Conservation (phyloP, 2,329 filamentous ascomycete genomes). For the Trichoderma sp. region DNA sequence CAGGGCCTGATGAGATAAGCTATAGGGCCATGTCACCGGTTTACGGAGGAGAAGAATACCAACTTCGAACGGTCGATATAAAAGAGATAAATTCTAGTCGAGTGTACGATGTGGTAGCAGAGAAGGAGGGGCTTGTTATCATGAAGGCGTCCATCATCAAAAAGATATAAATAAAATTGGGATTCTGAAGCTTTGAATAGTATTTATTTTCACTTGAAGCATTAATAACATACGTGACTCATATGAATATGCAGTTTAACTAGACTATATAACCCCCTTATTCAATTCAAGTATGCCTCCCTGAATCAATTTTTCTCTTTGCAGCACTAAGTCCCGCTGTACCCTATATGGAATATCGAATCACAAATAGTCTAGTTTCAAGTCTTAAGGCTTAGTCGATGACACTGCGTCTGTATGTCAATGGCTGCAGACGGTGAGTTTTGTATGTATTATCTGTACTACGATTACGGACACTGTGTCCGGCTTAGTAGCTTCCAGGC, state of each 20-base stretch:
- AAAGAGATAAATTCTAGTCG: slow-evolving; percentile 40
- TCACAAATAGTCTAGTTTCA: neutral
- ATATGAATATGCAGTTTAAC: neutral
- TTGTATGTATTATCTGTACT: neutral
- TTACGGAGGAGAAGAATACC: slow-evolving; percentile 67
- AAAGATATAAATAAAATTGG: neutral
- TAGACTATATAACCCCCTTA: neutral
- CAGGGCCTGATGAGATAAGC: slow-evolving; percentile 48
- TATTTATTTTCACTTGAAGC: neutral
- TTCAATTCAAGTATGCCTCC: neutral
- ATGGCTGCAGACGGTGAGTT: neutral
- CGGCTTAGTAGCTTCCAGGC: neutral
- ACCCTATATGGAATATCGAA: neutral
- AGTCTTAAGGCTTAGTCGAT: neutral
- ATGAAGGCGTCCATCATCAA: slow-evolving; percentile 43
- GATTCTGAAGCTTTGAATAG: neutral
- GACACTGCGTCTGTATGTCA: neutral
- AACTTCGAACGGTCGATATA: slow-evolving; percentile 58
- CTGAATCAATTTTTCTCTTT: neutral
- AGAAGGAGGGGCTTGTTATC: slow-evolving; percentile 44
- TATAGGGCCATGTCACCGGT: slow-evolving; percentile 73
- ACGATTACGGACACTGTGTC: neutral
- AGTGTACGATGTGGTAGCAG: slow-evolving; percentile 53
- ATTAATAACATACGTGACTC: neutral
- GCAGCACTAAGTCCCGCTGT: neutral